phyloP scores from a whole-genome alignment of 225 moss, liverwort and hornwort species.

The Pseudoscleropodium purum region DNA sequence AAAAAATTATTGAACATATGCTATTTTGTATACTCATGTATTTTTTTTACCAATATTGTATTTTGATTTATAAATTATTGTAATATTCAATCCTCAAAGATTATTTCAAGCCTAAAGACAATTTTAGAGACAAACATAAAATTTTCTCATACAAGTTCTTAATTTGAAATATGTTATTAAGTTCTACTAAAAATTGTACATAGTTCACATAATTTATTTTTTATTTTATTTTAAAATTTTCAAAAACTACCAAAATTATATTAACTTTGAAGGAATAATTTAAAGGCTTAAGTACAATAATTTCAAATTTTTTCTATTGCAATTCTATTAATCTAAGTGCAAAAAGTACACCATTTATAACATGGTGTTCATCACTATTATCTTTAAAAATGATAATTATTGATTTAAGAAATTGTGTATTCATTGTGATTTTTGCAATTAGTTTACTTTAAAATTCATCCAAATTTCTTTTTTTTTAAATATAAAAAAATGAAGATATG shows the following conservation, averaged over 20 bases:
- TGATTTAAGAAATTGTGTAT: not conserved
- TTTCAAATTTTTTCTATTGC: too few species aligned
- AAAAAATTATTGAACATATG: not conserved
- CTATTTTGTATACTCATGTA: not conserved
- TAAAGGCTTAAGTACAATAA: not conserved
- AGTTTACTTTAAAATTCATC: too few species aligned
- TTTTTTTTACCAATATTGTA: not conserved
- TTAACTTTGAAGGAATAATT: not conserved
- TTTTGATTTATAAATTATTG: not conserved
- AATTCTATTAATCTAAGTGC: too few species aligned
- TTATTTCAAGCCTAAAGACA: not conserved
- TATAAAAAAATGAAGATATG: too few species aligned
- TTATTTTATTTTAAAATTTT: not conserved
- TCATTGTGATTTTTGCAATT: too few species aligned
- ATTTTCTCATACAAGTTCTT: not conserved
- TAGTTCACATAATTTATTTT: not conserved
- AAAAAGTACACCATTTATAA: too few species aligned
- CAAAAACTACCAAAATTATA: fast-evolving
- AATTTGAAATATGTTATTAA: not conserved
- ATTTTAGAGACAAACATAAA: not conserved
- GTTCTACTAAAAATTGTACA: not conserved
- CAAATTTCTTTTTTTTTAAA: too few species aligned
- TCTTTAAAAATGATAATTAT: not conserved
- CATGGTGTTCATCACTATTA: not conserved
- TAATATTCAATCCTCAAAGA: not conserved